phyloP scores from a whole-genome alignment of 2,329 filamentous ascomycete genomes.

The Nannizziopsis arthrosporioides region DNA sequence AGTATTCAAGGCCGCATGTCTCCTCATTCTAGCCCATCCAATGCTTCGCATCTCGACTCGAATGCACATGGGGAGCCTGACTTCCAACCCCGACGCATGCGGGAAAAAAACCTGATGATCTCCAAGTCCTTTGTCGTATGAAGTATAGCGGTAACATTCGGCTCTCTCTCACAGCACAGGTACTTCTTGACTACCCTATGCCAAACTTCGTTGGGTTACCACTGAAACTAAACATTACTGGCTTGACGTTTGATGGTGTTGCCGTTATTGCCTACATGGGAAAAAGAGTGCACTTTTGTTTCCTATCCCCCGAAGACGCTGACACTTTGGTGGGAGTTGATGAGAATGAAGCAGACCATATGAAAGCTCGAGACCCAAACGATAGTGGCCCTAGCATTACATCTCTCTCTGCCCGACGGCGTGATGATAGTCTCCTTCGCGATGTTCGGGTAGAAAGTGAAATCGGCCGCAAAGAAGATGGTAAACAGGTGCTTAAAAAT shows the following conservation, averaged over 20 bases:
- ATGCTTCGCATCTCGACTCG: background rate
- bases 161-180: constrained; percentile 84
- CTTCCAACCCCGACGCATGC: constrained; percentile 42
- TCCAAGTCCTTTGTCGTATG: constrained; percentile 86
- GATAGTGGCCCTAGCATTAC: constrained; percentile 18
- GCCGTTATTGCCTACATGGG: constrained; percentile 86
- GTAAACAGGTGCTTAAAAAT: constrained; percentile 93
- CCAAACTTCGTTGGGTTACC: constrained; percentile 95
- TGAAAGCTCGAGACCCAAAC: constrained; percentile 3
- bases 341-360: constrained; percentile 12
- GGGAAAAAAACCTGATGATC: constrained; percentile 72
- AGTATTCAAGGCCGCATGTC: constrained; percentile 4
- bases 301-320: constrained; percentile 83
- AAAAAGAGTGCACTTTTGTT: constrained; percentile 83
- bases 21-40: constrained; percentile 9
- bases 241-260: constrained; percentile 87
- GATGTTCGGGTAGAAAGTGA: constrained; percentile 96
- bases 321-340: constrained; percentile 52
- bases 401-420: constrained; percentile 24
- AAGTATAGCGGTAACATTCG: constrained; percentile 79
- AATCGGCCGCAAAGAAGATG: constrained; percentile 81
- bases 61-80: constrained; percentile 7
- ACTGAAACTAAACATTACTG: constrained; percentile 87
- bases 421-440: constrained; percentile 67
- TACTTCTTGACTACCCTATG: constrained; percentile 95